A percentile compares a stretch with the other conserved stretches of the same genome.
Evolutionary conservation across 2,329 filamentous ascomycete species (phyloP).

Genomic region (Microcyclospora tardicrescens): DNA sequence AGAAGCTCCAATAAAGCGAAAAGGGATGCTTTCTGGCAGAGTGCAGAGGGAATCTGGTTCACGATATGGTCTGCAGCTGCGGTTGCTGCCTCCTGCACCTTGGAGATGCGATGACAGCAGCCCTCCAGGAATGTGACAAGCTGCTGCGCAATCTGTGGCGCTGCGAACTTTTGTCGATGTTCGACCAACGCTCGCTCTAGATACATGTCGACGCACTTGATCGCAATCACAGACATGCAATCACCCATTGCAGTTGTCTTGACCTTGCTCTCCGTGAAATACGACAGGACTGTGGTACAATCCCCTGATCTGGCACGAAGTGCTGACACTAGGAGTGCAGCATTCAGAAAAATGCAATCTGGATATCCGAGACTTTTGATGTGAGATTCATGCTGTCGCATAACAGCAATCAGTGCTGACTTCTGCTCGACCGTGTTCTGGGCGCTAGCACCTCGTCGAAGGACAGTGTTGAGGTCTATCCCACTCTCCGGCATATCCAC

Average conservation of each 20-base stretch:
- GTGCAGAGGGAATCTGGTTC: conserved; percentile 67
- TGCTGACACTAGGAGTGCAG: conserved; percentile 78
- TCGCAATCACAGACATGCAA: conserved; percentile 50
- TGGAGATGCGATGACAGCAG: conserved; percentile 86
- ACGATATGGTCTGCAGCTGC: conserved; percentile 77
- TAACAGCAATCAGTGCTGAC: conserved; percentile 56
- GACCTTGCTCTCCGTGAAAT: conserved; percentile 87
- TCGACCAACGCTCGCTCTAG: conserved; percentile 61
- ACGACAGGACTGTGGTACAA: conserved; percentile 77
- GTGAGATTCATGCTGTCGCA: conserved; percentile 65
- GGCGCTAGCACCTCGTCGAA: conserved; percentile 71
- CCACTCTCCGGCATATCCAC: conserved; percentile 89
- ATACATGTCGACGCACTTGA: conserved; percentile 67
- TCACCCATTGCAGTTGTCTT: conserved; percentile 47
- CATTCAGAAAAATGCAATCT: conserved; percentile 82
- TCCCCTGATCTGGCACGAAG: conserved; percentile 76
- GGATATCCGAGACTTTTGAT: conserved; percentile 76
- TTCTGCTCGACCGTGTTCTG: conserved; percentile 72
- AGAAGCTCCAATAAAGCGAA: conserved; percentile 88
- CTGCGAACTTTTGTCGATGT: conserved; percentile 65
- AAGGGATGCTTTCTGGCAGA: conserved; percentile 80
- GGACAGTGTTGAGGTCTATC: conserved; percentile 87
- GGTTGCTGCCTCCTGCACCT: conserved; percentile 79
- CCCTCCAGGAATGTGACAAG: conserved; percentile 72
- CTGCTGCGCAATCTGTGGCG: conserved; percentile 79